Percentiles rank a stretch among this genome's conserved stretches.
phyloP scores from a whole-genome alignment of 2,329 filamentous ascomycete genomes.

The Colletotrichum falcatum region DNA sequence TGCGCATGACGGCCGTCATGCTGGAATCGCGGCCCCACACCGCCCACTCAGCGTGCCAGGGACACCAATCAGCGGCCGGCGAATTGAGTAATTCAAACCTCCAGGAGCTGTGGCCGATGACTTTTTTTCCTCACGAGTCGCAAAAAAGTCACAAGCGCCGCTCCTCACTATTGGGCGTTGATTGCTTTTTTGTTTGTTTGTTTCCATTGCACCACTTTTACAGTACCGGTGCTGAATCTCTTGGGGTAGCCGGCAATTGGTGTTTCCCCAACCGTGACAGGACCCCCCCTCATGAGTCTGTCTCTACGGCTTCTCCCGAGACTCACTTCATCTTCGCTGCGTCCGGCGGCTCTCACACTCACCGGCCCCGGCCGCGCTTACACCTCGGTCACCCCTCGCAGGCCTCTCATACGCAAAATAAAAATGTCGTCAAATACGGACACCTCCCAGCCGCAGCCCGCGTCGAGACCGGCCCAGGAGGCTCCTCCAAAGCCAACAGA shows the following conservation, averaged over 20 bases:
- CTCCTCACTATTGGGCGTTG: neutral
- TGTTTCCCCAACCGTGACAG: neutral
- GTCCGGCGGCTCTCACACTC: conserved; percentile 13
- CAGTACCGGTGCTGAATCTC: neutral
- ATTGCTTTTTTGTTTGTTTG: no score
- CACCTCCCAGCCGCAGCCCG: conserved; percentile 1
- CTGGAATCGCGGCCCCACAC: conserved; percentile 19
- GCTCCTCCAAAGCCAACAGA: conserved; percentile 19
- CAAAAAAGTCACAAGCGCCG: conserved; percentile 32
- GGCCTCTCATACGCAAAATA: conserved; percentile 6
- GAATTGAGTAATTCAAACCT: conserved; percentile 40
- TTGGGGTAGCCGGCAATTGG: neutral
- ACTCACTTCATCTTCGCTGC: conserved; percentile 38
- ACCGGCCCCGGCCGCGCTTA: conserved; percentile 5
- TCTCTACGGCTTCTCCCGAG: conserved; percentile 36
- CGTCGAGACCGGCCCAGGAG: conserved; percentile 10
- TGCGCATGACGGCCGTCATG: conserved; percentile 33
- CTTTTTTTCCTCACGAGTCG: conserved; percentile 35
- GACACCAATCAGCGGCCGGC: conserved; percentile 23
- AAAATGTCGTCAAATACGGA: conserved; percentile 27
- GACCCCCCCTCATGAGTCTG: conserved; percentile 22
- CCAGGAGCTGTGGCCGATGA: conserved; percentile 20
- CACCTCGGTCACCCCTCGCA: neutral
- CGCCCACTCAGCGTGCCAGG: neutral
- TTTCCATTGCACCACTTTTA: neutral